Conservation (phyloP, 441 rosid genomes). For the Isatis lusitanica region DNA sequence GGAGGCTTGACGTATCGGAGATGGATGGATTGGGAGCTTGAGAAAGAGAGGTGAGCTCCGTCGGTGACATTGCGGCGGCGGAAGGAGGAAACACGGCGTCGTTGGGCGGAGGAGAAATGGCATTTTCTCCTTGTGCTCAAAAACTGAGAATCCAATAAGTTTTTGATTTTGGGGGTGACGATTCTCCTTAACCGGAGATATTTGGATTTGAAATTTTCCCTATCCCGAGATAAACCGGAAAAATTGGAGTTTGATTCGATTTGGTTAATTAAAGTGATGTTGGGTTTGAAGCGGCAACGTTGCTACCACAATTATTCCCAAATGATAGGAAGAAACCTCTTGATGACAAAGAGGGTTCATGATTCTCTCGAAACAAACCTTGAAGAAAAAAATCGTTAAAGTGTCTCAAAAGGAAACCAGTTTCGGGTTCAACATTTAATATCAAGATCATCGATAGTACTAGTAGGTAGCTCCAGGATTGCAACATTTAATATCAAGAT, state of each 20-base stretch:
- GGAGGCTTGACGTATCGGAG: conserved; percentile 37
- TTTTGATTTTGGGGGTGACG: background rate
- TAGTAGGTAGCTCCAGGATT: too few relatives aligned
- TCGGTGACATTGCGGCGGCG: conserved; percentile 3
- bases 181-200: conserved; percentile 23
- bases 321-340: too few relatives aligned
- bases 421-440: too few relatives aligned
- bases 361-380: too few relatives aligned
- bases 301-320: too few relatives aligned
- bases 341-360: too few relatives aligned
- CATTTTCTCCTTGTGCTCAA: conserved; percentile 13
- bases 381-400: too few relatives aligned
- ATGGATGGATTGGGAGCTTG: conserved; percentile 20
- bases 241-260: background rate
- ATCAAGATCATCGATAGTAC: too few relatives aligned
- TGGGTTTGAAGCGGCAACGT: too few relatives aligned
- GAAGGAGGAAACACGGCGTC: conserved; percentile 26
- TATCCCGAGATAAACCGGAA: conserved; percentile 6
- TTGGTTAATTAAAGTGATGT: too few relatives aligned
- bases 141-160: background rate
- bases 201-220: background rate
- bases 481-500: too few relatives aligned
- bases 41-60: conserved; percentile 11
- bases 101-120: conserved; percentile 26
- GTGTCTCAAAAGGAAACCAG: too few relatives aligned